Evolutionary conservation across 495 filamentous ascomycete genomes (phyloP).

Genomic region (Hypoxylon lienhwacheense): DNA sequence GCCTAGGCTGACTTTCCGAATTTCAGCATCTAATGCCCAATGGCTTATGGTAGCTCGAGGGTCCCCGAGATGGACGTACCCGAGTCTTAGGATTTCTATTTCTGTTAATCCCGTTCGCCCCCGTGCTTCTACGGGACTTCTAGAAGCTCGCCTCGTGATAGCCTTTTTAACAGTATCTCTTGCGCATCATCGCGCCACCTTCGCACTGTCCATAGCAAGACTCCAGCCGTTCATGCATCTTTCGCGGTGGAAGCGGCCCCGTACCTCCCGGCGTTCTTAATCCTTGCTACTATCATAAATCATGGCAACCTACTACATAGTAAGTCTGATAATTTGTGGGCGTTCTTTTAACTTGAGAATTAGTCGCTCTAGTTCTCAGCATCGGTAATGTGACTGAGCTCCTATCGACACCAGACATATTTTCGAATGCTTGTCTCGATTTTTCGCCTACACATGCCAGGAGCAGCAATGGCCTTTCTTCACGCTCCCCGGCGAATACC

Average conservation of each 20-base stretch:
- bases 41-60: slow-evolving; percentile 8
- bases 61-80: slow-evolving; percentile 21
- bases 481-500: slow-evolving; percentile 10
- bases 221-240: slow-evolving; percentile 17
- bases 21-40: slow-evolving; percentile 19
- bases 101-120: slow-evolving; percentile 24
- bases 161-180: slow-evolving; percentile 10
- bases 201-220: slow-evolving; percentile 21
- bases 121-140: slow-evolving; percentile 33
- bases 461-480: slow-evolving; percentile 30
- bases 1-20: slow-evolving; percentile 25
- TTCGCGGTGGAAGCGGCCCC: slow-evolving; percentile 7
- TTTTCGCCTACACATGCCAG: slow-evolving; percentile 32
- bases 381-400: slow-evolving; percentile 8
- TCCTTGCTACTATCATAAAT: slow-evolving; percentile 3
- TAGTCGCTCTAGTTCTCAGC: slow-evolving; percentile 8
- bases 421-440: slow-evolving; percentile 4
- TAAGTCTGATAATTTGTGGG: not conserved
- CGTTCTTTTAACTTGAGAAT: not conserved
- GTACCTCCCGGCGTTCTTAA: slow-evolving; percentile 5
- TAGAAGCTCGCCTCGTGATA: slow-evolving; percentile 30
- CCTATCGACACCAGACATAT: slow-evolving; percentile 4
- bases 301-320: not conserved
- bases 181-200: not conserved
- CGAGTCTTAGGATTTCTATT: slow-evolving; percentile 31